Conservation (phyloP, 805 yeast species). For the Wickerhamomyces mucosus region DNA sequence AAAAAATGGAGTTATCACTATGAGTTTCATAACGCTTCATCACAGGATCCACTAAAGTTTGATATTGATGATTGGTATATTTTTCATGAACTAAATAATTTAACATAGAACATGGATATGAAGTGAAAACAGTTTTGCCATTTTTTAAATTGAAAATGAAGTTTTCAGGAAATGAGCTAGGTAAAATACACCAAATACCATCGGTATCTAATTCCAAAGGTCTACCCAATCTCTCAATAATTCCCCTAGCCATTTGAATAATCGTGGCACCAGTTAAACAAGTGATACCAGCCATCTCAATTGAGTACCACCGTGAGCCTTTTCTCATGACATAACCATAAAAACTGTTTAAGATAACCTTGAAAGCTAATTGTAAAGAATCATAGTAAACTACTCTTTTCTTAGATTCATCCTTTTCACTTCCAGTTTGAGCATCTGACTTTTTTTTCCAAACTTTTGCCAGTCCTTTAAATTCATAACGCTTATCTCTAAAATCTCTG, state of each 20-base stretch:
- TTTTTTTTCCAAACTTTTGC: conserved; percentile 94
- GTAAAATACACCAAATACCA: conserved; percentile 99
- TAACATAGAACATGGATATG: conserved; percentile 95
- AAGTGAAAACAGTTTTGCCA: conserved; percentile 69
- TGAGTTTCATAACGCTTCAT: conserved; percentile 61
- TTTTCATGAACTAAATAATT: conserved; percentile 84
- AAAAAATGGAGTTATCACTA: conserved; percentile 90
- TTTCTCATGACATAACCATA: conserved; percentile 99
- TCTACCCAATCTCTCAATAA: conserved; percentile 89
- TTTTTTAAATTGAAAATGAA: conserved; percentile 58
- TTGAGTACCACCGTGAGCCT: conserved; percentile 98
- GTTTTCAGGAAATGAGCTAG: conserved; percentile 88
- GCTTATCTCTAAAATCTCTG: conserved; percentile 85
- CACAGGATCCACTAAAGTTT: conserved; percentile 66
- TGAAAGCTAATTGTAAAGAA: conserved; percentile 92
- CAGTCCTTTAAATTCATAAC: conserved; percentile 89
- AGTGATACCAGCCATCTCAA: conserved; percentile 99
- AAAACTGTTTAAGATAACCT: conserved; percentile 91
- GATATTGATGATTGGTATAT: conserved; percentile 93
- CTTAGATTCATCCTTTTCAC: conserved; percentile 79
- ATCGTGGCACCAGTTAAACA: conserved; percentile 97
- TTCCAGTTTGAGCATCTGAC: conserved; percentile 39
- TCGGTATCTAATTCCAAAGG: conserved; percentile 96
- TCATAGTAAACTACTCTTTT: conserved; percentile 93
- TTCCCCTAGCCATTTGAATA: conserved; percentile 89